Evolutionary conservation across 2,329 filamentous ascomycete genomes (phyloP), one percentile per base, ranked within the genome.

Genomic region (Colletotrichum sp.): DNA sequence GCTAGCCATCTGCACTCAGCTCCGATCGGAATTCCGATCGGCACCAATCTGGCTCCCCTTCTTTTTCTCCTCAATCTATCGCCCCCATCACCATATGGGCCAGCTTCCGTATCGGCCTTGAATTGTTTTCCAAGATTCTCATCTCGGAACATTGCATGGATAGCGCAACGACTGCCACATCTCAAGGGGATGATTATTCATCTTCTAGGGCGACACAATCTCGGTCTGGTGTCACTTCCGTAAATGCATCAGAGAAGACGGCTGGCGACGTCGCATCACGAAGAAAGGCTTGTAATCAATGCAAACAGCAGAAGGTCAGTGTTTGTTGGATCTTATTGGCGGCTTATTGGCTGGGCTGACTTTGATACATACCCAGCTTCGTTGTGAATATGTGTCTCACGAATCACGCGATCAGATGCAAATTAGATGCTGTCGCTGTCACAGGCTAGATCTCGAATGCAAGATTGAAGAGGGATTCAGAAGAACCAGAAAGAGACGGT

Each of bases 41-140:
- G 43, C 38, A n/a, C 43, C 10, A 21, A 48, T 6, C 18, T 48
- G 8, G 10, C n/a, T n/a, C 6, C 10, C 10, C n/a, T 13, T 6
- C 10, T 12, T 21, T 21, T 6, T 52, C 12, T 52, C 3, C 43
- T 5, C 43, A 21, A 48, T 21, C n/a, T 13, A 1, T 52, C n/a
- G 43, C 3, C n/a, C 3, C 10, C 3, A 1, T 3, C 10, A 4
- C n/a, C n/a, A 13, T 8, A 2, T 2, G 10, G 43, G 10, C n/a
- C 43, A 52, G n/a, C 6, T 52, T 52, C 43, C 43, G 43, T 7
- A 13, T 52, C 43, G 43, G 43, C n/a, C 43, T 48, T 12, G 8
- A 21, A 7, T 7, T 16, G 7, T 21, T 4, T 4, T 48, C 15
- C 10, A 21, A 21, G 18, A 12, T 21, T 21, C n/a, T 21, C 9